Base-by-base conservation (phyloP, 164 flowering plant genomes). In the Tinospora cordifolia region DNA sequence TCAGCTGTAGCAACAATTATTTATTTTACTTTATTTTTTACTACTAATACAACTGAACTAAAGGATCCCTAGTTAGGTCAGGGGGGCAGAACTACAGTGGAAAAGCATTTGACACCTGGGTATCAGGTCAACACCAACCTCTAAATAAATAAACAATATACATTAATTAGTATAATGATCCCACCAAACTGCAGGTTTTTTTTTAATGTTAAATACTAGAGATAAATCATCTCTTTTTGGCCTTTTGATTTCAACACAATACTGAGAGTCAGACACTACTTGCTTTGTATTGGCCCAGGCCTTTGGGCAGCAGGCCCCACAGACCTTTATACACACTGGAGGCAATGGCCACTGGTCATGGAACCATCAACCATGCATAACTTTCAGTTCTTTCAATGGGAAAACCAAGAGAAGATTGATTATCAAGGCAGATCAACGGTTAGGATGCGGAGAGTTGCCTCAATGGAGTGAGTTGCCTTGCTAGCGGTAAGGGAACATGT, bases 391-490 rank as follows among this genome's bases (percentile, higher is more conserved):
- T 51, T 4, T 51, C 59, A 15, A 3, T 17, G 59, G 19, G 59
- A 1, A 6, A n/a, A n/a, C n/a, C 46, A 51, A 14, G 22, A 17
- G 1, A 51, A n/a, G 59, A 51, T 51, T 51, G 59, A 51, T 49
- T 24, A 27, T 6, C 19, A 15, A 39, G 12, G 40, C 41, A 49
- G 57, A 3, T 34, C 63, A 63, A 60, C 69, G 40, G 15, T 72
- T 67, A 80, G 68, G 76, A 70, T 69, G 41, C 39, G 77, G 84
- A 84, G 40, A 85, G 79, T 69, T 90, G 98, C 75, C 97, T 87
- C 97, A 93, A 81, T 39, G 98, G 97, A 9, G 88, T 85, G 39
- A 93, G 92, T 54, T 84, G 78, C 82, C 94, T 85, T 17, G 97
- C 94, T 64, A 87, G 83, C 8, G 93, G 84, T 68, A 91, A 93